Evolutionary conservation across 768 basidiomycete genomes (phyloP), one percentile per base, ranked within the genome.

Genomic region (Boletus patriciae): DNA sequence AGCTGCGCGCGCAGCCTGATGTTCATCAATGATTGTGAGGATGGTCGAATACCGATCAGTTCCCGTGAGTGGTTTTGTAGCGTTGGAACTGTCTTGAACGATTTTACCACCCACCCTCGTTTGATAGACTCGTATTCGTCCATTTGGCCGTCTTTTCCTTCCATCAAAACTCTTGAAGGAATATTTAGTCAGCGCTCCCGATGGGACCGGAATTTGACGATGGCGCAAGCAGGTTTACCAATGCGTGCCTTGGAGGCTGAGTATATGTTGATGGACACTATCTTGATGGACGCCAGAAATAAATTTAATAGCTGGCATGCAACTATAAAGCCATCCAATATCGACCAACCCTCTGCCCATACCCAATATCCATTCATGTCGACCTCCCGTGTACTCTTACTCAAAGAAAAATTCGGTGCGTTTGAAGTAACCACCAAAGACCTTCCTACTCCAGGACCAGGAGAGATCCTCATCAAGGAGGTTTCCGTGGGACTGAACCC

Each of bases 401-500:
- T 64, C 46, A 62, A 59, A 16, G 54, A 66, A 48, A 64, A 64
- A 11, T 61, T 45, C 2, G 65, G 65, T 31, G 46, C 58, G 0
- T 58, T 68, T 21, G 47, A 47, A 43, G 25, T 63, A 10, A 47
- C 57, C 44, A 46, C 57, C 36, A 66, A 42, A 46, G 36, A 53
- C 12, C 4, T 37, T 0, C 60, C 61, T 9, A n/a, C 42, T 19
- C 80, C 81, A 0, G 75, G 76, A 0, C 70, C 74, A 1, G 75
- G 75, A 25, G 78, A 81, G 50, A 50, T 82, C 34, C 70, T 82
- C 44, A 68, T 81, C 60, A 77, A 76, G 59, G 64, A 78, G 34
- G 54, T 70, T 34, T 64, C 80, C 2, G 70, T 77, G 0, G 74
- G 70, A 10, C 57, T 82, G 21, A 80, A 82, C 57, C 81, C 82